Conservation (phyloP, 345 rosid genomes). For the Cardiospermum halicacabum region DNA sequence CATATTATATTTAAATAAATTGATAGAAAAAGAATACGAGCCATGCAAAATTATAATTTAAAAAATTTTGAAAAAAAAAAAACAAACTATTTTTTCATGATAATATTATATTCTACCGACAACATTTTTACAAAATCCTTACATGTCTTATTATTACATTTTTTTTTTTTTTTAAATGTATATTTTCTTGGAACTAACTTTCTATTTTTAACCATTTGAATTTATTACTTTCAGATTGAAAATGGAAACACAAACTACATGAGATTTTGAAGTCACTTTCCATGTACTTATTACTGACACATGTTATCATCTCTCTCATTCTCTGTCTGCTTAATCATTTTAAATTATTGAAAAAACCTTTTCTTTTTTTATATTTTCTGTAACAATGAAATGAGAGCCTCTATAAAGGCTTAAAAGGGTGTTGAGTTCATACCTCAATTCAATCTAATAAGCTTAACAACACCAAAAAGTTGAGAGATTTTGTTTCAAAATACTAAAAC, state of each 20-base stretch:
- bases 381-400: neutral
- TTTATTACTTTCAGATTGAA: neutral
- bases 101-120: too few species aligned
- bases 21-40: too few species aligned
- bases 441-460: too few species aligned
- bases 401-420: neutral
- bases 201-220: neutral
- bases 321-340: neutral
- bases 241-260: neutral
- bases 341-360: neutral
- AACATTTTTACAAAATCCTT: too few species aligned
- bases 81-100: too few species aligned
- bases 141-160: too few species aligned
- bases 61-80: too few species aligned
- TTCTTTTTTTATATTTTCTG: neutral
- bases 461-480: too few species aligned
- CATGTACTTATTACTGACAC: neutral
- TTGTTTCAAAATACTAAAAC: neutral
- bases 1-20: too few species aligned
- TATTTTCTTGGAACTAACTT: too few species aligned
- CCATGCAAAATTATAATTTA: too few species aligned
- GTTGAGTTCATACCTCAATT: slow-evolving; percentile 2
- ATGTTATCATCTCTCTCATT: neutral
- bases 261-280: neutral
- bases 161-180: too few species aligned